Percentiles rank a stretch among this genome's conserved stretches.
phyloP scores from a whole-genome alignment of 2,329 filamentous ascomycete species.

The Botrytis tulipae region DNA sequence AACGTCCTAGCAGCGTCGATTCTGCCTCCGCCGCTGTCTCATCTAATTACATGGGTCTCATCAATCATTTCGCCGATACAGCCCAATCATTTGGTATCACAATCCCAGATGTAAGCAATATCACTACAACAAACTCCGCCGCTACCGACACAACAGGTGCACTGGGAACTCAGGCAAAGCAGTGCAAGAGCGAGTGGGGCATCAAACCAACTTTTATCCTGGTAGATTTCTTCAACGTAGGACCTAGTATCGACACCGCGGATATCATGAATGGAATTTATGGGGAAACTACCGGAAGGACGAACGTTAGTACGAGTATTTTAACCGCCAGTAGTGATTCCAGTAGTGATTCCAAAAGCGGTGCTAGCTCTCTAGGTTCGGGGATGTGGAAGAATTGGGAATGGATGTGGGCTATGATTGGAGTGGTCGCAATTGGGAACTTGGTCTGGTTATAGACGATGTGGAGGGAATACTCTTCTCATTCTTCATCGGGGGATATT shows the following conservation, averaged over 20 bases:
- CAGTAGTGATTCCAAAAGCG: not conserved
- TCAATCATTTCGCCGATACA: slow-evolving; percentile 79
- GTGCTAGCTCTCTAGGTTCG: slow-evolving; percentile 16
- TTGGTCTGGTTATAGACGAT: not conserved
- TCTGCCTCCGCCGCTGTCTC: slow-evolving; percentile 53
- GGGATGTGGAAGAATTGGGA: not conserved
- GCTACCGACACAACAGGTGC: slow-evolving; percentile 46
- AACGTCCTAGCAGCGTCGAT: slow-evolving; percentile 58
- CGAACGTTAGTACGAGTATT: slow-evolving; percentile 28
- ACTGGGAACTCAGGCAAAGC: slow-evolving; percentile 52
- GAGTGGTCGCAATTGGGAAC: not conserved
- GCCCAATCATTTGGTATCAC: slow-evolving; percentile 53
- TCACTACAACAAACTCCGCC: slow-evolving; percentile 64
- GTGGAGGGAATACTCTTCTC: not conserved
- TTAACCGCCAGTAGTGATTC: slow-evolving; percentile 22
- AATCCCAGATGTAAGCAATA: slow-evolving; percentile 59
- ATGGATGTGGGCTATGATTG: slow-evolving; percentile 9
- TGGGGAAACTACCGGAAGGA: slow-evolving; percentile 28
- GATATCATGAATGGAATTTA: slow-evolving; percentile 63
- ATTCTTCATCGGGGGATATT: slow-evolving; percentile 2
- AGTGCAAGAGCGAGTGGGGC: slow-evolving; percentile 59
- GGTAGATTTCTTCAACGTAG: slow-evolving; percentile 77
- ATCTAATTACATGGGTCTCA: slow-evolving; percentile 63
- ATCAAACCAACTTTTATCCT: slow-evolving; percentile 68
- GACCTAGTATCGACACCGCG: slow-evolving; percentile 65